These are phyloP conservation scores for Ocimum tenuiflorum DNA, from an alignment of 257 asterid genomes.

Conservation along the genomic window DNA sequence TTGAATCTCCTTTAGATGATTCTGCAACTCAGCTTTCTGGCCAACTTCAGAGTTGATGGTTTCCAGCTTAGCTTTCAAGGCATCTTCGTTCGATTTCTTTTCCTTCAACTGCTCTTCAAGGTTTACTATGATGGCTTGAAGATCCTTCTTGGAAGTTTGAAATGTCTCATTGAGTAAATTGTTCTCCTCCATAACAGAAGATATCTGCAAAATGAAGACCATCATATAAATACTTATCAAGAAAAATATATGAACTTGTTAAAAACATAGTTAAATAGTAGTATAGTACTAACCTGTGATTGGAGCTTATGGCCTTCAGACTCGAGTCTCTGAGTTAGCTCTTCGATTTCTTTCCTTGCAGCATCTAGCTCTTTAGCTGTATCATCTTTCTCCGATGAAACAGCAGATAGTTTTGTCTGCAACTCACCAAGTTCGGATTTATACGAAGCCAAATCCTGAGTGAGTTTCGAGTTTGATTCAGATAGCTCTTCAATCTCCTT, in stretches of 20 bases:
- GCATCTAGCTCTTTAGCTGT: constrained; percentile 32
- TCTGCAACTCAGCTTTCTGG: constrained; percentile 49
- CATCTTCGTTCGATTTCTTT: constrained; percentile 45
- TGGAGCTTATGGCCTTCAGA: constrained; percentile 69
- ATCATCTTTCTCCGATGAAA: constrained; percentile 45
- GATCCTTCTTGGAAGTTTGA: constrained; percentile 67
- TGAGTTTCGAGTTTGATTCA: constrained; percentile 52
- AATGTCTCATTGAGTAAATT: constrained; percentile 54
- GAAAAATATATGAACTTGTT: neutral
- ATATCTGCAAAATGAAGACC: constrained; percentile 41
- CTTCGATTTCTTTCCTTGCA: constrained; percentile 53
- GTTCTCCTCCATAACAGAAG: constrained; percentile 67
- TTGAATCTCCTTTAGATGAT: constrained; percentile 52
- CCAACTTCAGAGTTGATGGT: constrained; percentile 39
- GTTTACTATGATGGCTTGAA: constrained; percentile 42
- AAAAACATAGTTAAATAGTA: neutral
- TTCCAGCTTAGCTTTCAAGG: constrained; percentile 53
- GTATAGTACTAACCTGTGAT: constrained; percentile 54
- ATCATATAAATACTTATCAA: neutral
- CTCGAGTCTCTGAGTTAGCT: constrained; percentile 42
- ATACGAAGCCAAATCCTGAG: constrained; percentile 45
- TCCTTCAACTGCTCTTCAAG: constrained; percentile 78
- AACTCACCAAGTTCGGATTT: constrained; percentile 47
- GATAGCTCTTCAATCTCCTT: constrained; percentile 45
- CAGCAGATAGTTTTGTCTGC: constrained; percentile 30